These are phyloP conservation scores for Exophiala mesophila DNA, from an alignment of 2,329 filamentous ascomycete genomes.

Conservation along the genomic window DNA sequence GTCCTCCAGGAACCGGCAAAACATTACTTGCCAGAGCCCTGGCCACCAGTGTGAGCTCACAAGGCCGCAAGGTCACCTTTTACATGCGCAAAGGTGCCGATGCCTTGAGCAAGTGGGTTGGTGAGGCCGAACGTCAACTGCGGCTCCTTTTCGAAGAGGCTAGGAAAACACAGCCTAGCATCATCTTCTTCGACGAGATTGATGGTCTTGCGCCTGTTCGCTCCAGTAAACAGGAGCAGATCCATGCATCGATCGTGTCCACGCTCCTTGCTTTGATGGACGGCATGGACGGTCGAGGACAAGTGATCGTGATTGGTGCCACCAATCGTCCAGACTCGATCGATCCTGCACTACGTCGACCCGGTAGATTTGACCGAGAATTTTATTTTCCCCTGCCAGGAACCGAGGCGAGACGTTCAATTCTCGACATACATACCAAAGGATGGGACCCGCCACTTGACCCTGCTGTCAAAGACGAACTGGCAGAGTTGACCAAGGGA, in stretches of 20 bases:
- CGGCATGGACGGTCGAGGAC: conserved; percentile 95
- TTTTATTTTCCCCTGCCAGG: conserved; percentile 96
- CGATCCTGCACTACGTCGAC: conserved; percentile 87
- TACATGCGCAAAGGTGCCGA: conserved; percentile 99
- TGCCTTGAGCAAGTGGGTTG: conserved; percentile 97
- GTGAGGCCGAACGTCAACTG: conserved; percentile 92
- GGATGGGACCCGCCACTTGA: conserved; percentile 79
- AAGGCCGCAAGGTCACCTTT: conserved; percentile 92
- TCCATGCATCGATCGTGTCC: conserved; percentile 94
- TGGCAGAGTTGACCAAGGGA: conserved; percentile 84
- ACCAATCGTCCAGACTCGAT: conserved; percentile 96
- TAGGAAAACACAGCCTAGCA: conserved; percentile 90
- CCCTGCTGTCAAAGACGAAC: conserved; percentile 70
- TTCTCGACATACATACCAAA: conserved; percentile 91
- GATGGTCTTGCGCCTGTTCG: conserved; percentile 92
- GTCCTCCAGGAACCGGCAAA: conserved; percentile 95
- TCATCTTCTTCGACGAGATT: conserved; percentile 88
- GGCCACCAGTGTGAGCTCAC: conserved; percentile 81
- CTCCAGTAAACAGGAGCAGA: conserved; percentile 97
- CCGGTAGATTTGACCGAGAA: conserved; percentile 92
- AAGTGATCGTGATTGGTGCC: conserved; percentile 98
- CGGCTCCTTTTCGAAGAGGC: conserved; percentile 93
- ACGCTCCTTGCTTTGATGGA: conserved; percentile 94
- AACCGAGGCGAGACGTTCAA: conserved; percentile 70
- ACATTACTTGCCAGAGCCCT: conserved; percentile 91